These are phyloP conservation scores for Narthecium ossifragum DNA, from an alignment of 106 monocot species.

Conservation along the genomic window DNA sequence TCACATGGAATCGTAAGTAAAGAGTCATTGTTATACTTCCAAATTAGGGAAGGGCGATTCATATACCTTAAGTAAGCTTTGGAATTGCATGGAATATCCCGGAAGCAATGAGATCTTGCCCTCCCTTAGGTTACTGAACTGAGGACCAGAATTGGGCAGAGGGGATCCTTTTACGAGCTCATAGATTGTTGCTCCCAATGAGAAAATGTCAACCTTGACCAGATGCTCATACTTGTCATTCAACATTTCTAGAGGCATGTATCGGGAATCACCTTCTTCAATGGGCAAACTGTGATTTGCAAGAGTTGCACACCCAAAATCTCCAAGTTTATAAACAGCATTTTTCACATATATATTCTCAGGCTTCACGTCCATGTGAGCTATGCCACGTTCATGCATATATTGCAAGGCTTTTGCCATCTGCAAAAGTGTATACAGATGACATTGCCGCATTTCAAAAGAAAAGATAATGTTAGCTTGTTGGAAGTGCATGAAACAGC, in stretches of 20 bases:
- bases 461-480: too few relatives aligned
- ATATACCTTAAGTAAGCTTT: slow-evolving; percentile 68
- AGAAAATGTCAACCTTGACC: slow-evolving; percentile 93
- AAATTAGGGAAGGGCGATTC: too few relatives aligned
- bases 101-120: slow-evolving; percentile 89
- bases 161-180: slow-evolving; percentile 84
- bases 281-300: slow-evolving; percentile 57
- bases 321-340: slow-evolving; percentile 81
- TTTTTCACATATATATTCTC: slow-evolving; percentile 92
- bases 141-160: slow-evolving; percentile 78
- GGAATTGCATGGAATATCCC: slow-evolving; percentile 68
- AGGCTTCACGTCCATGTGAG: slow-evolving; percentile 94
- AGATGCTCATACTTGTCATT: slow-evolving; percentile 88
- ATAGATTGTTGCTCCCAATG: slow-evolving; percentile 68
- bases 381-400: slow-evolving; percentile 79
- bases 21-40: too few relatives aligned
- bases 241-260: slow-evolving; percentile 90
- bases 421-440: too few relatives aligned
- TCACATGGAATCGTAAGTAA: too few relatives aligned
- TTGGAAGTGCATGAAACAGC: too few relatives aligned
- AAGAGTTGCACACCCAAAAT: slow-evolving; percentile 94
- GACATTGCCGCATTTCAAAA: too few relatives aligned
- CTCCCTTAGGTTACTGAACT: slow-evolving; percentile 70
- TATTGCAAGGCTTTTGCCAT: slow-evolving; percentile 75
- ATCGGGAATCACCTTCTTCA: slow-evolving; percentile 93